phyloP scores from a whole-genome alignment of 1,284 basidiomycete species.

The Ceraceosorus guamensis region DNA sequence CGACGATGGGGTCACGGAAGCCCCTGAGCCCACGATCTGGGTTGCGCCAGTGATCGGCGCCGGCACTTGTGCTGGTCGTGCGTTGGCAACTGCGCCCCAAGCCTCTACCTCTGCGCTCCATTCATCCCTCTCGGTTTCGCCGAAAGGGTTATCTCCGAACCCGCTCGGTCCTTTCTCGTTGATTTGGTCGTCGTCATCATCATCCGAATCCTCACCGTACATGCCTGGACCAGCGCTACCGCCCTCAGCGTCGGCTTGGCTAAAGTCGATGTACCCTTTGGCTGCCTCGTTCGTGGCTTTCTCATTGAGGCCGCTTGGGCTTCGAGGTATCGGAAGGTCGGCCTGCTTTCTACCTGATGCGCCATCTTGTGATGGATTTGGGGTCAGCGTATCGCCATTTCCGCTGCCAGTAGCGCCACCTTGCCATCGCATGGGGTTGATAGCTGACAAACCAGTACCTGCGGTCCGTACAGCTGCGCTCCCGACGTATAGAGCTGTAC shows the following conservation, averaged over 20 bases:
- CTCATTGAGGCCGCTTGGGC: not conserved
- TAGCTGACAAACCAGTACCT: slow-evolving; percentile 22
- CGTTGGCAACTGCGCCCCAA: slow-evolving; percentile 10
- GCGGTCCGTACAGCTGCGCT: slow-evolving; percentile 32
- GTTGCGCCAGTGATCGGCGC: too few relatives aligned
- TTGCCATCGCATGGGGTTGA: slow-evolving; percentile 38
- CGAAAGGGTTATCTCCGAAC: too few relatives aligned
- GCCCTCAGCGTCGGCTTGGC: slow-evolving; percentile 1
- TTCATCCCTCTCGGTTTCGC: slow-evolving; percentile 11
- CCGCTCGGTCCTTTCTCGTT: not conserved
- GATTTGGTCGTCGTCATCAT: slow-evolving; percentile 20
- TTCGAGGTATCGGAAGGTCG: too few relatives aligned
- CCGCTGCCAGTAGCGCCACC: not conserved
- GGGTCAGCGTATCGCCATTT: slow-evolving; percentile 1
- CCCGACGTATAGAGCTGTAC: slow-evolving; percentile 62
- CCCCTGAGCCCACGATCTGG: too few relatives aligned
- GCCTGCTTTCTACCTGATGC: too few relatives aligned
- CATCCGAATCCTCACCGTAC: slow-evolving; percentile 10
- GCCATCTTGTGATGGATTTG: not conserved
- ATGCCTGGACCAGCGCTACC: not conserved
- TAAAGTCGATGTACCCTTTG: slow-evolving; percentile 30
- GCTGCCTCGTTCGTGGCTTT: not conserved
- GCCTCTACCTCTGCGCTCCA: slow-evolving; percentile 18
- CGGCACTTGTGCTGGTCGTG: slow-evolving; percentile 1
- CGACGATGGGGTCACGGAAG: not conserved